Evolutionary conservation across 2,329 filamentous ascomycete genomes (phyloP).

Genomic region (Neonectria coccinea): DNA sequence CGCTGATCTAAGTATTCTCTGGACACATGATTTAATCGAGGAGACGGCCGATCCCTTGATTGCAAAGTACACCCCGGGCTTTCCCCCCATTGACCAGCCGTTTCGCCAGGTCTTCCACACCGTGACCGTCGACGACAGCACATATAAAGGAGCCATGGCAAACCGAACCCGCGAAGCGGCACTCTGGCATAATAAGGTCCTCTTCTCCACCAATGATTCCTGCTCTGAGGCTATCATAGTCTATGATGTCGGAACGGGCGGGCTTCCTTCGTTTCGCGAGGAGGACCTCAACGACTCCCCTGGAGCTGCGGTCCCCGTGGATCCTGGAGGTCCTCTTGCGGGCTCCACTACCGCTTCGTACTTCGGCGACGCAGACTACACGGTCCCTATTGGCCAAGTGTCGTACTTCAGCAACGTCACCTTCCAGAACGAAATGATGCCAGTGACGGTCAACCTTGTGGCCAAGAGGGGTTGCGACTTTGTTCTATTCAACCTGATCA

Average conservation of each 20-base stretch:
- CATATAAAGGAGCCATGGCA: background rate
- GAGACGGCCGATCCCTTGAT: background rate
- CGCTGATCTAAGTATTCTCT: background rate
- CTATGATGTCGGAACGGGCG: constrained; percentile 1
- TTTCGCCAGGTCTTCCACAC: background rate
- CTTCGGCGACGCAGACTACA: background rate
- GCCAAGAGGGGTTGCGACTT: constrained; percentile 5
- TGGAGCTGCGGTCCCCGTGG: background rate
- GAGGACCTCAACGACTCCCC: background rate
- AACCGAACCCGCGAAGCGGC: constrained; percentile 4
- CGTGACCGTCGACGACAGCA: background rate
- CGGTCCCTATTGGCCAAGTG: constrained; percentile 2
- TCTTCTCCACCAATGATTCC: background rate
- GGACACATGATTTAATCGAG: background rate
- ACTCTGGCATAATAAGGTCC: background rate
- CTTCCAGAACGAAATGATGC: background rate
- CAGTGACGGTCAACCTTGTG: constrained; percentile 5
- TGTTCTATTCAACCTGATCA: constrained; percentile 1
- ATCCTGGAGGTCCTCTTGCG: background rate
- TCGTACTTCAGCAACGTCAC: constrained; percentile 2
- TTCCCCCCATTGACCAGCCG: constrained; percentile 3
- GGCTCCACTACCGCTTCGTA: background rate
- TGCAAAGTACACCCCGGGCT: background rate
- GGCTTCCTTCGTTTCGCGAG: constrained; percentile 3
- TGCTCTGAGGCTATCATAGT: constrained; percentile 3